Percentiles rank a stretch among this genome's conserved stretches.
Conservation (phyloP, 139 green algal species). For the Tetradesmus lagerheimii region DNA sequence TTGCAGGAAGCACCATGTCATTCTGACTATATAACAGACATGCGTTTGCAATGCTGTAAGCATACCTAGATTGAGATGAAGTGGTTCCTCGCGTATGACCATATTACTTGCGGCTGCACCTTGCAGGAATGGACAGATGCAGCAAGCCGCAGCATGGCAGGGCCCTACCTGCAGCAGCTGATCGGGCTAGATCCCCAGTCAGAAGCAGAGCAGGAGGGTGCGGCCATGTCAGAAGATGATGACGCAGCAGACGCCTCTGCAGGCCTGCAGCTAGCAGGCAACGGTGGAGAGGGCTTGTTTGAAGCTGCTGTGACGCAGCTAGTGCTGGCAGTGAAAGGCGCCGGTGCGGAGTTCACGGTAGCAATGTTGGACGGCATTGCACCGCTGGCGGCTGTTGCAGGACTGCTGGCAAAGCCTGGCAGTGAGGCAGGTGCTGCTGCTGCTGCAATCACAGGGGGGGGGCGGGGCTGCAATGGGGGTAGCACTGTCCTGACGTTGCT, state of each 20-base stretch:
- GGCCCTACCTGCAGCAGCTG: constrained; percentile 6
- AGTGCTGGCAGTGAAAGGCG: constrained; percentile 16
- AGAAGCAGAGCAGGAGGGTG: background rate
- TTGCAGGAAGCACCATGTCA: no score
- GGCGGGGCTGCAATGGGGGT: background rate
- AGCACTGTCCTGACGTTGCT: no score
- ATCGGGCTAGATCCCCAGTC: background rate
- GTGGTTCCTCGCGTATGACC: background rate
- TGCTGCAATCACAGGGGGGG: constrained; percentile 1
- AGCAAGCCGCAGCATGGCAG: constrained; percentile 19
- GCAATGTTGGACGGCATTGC: constrained; percentile 28
- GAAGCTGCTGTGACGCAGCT: constrained; percentile 37
- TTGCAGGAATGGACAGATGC: constrained; percentile 44
- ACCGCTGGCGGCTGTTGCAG: background rate
- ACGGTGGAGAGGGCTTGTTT: constrained; percentile 21
- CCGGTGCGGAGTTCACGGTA: background rate
- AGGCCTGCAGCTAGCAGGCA: constrained; percentile 43
- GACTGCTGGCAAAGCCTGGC: background rate
- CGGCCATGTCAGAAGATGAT: background rate
- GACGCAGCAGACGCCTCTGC: background rate
- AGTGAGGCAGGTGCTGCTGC: background rate
- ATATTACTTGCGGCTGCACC: background rate
- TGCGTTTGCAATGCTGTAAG: no score
- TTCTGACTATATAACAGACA: no score
- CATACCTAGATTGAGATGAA: no score